Evolutionary conservation across 441 rosid species (phyloP).

Genomic region (Adansonia madagascariensis): DNA sequence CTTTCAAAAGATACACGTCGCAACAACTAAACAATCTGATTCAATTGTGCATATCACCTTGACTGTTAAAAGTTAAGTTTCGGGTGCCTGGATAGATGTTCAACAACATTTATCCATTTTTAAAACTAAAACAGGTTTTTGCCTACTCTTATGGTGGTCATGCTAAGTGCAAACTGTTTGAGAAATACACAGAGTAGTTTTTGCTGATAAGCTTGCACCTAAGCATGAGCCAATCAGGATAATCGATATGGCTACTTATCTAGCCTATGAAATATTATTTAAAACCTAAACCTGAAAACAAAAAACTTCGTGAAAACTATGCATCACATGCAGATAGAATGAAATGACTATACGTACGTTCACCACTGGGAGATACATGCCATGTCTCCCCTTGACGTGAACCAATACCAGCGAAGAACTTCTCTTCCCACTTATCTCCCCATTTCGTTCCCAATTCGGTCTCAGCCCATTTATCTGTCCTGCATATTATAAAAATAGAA

Average conservation of each 20-base stretch:
- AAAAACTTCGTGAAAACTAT: slow-evolving; percentile 10
- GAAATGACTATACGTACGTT: slow-evolving; percentile 60
- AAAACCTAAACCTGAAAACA: background rate
- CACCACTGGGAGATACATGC: slow-evolving; percentile 84
- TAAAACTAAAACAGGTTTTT: slow-evolving; percentile 1
- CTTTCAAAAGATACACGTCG: background rate
- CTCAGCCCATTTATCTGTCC: slow-evolving; percentile 99
- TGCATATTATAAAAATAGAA: slow-evolving; percentile 45
- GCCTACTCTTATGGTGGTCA: background rate
- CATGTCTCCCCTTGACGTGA: slow-evolving; percentile 99
- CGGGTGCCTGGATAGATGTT: background rate
- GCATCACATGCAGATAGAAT: background rate
- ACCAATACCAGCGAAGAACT: slow-evolving; percentile 90
- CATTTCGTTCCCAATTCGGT: slow-evolving; percentile 94
- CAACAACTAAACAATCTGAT: background rate
- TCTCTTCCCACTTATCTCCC: slow-evolving; percentile 99
- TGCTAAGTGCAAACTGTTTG: background rate
- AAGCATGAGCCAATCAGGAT: background rate
- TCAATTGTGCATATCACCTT: background rate
- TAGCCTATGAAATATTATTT: background rate
- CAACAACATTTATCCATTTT: background rate
- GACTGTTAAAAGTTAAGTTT: background rate
- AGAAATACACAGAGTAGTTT: background rate
- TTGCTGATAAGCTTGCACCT: background rate
- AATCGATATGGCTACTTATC: background rate